These are phyloP conservation scores for Eragrostis nindensis DNA, from an alignment of 176 grass and related monocot genomes.

Conservation along the genomic window DNA sequence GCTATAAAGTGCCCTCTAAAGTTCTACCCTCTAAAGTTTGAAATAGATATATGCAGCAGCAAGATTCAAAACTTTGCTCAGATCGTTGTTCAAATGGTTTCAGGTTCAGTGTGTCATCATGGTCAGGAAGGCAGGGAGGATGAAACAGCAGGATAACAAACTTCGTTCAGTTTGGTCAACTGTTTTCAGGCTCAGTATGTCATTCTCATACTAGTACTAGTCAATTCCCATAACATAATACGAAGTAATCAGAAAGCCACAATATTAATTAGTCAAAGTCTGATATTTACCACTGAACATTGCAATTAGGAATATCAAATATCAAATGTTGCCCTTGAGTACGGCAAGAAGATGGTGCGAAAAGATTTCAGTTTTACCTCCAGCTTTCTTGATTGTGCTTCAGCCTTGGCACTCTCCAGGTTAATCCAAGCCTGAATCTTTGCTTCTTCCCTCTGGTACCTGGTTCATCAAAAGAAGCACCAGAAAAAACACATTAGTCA, in stretches of 20 bases:
- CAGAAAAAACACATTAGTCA: slow-evolving; percentile 26
- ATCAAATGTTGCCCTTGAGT: not conserved
- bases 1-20: no score
- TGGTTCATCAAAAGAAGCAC: slow-evolving; percentile 24
- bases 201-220: no score
- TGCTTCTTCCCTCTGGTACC: slow-evolving; percentile 97
- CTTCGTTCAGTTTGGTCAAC: no score
- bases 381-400: slow-evolving; percentile 96
- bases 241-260: no score
- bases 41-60: slow-evolving; percentile 11
- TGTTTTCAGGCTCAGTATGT: not conserved
- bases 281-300: not conserved
- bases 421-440: slow-evolving; percentile 97
- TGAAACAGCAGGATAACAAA: no score
- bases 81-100: slow-evolving; percentile 1
- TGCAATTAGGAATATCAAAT: not conserved
- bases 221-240: no score
- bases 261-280: no score
- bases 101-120: not conserved
- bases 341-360: not conserved
- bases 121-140: no score
- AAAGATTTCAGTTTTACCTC: slow-evolving; percentile 57
- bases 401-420: slow-evolving; percentile 91
- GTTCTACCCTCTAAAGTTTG: no score
- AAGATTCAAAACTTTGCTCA: slow-evolving; percentile 22